Evolutionary conservation across 2,329 filamentous ascomycete genomes (phyloP), one percentile per base, ranked within the genome.

Genomic region (Pseudogymnoascus sp.): DNA sequence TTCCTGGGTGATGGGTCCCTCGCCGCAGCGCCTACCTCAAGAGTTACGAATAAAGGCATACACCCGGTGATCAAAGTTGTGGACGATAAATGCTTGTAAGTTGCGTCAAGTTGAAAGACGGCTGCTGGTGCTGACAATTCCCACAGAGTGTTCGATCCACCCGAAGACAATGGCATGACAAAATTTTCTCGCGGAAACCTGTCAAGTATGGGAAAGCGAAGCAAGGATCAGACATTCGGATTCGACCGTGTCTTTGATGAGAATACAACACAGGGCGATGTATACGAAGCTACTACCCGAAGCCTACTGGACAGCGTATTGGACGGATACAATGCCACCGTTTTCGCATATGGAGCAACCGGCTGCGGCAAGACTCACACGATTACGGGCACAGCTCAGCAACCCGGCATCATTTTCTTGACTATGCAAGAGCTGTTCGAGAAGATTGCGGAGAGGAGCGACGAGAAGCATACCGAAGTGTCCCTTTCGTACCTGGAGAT

Each of bases 341-440:
- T 99, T 4, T 99, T 99, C 74, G 95, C 95, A 60, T 99, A 99
- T 75, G 95, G 95, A 69, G 95, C 95, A 40, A 99, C 95, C 0
- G 95, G 95, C 40, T 99, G 95, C 76, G 95, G 95, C 76, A 99
- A 99, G 79, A 99, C 95, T 24, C 95, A 99, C 75, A 99, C 95
- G 8, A 99, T 99, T 72, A 91, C 88, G 2, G 95, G 95, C 68
- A 97, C 93, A 0, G 79, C 91, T 1, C 90, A 96, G 74, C 89
- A 96, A 72, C 95, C 95, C 0, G 95, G 95, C 64, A 97, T 99
- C 71, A 99, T 99, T 74, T 99, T 97, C 77, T 79, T 99, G 70
- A 97, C 95, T 0, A 99, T 99, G 93, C 93, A 97, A 76, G 95
- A 99, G 76, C 81, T 99, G 24, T 99, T 99, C 72, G 95, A 99